Percentiles rank a stretch among this genome's conserved stretches.
Conservation (phyloP, 345 rosid genomes). For the Populus ilicifolia region DNA sequence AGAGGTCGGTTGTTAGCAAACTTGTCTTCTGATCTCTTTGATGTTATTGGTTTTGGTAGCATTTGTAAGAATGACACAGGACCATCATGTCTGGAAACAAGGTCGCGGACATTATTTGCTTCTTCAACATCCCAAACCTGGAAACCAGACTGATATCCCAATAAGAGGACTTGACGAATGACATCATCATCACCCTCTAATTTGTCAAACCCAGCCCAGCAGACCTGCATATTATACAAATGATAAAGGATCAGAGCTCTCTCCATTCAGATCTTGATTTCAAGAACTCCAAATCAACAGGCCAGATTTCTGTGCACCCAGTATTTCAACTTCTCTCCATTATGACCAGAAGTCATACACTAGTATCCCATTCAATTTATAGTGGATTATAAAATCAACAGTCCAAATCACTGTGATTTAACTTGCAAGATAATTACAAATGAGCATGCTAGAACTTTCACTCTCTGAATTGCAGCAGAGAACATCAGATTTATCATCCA, state of each 20-base stretch:
- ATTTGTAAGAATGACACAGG: constrained; percentile 80
- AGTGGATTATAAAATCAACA: background rate
- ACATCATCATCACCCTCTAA: constrained; percentile 51
- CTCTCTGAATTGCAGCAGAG: background rate
- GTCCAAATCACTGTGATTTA: background rate
- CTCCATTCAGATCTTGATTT: background rate
- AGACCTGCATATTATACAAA: constrained; percentile 46
- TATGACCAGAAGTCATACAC: background rate
- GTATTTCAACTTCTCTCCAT: background rate
- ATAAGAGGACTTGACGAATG: constrained; percentile 61
- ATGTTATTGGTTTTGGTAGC: constrained; percentile 55
- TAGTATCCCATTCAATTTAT: background rate
- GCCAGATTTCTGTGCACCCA: background rate
- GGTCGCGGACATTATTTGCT: constrained; percentile 64
- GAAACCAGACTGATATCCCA: constrained; percentile 80
- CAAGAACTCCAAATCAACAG: background rate
- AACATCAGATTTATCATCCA: background rate
- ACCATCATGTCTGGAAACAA: constrained; percentile 76
- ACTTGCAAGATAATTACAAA: background rate
- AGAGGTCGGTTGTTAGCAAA: constrained; percentile 64
- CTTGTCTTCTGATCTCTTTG: constrained; percentile 40
- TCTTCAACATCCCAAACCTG: constrained; percentile 99
- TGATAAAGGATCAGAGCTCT: constrained; percentile 6
- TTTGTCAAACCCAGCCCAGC: constrained; percentile 96
- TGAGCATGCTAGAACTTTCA: background rate